Evolutionary conservation across 148 eudicot species (phyloP).

Genomic region (Rhododendron mucronatum): DNA sequence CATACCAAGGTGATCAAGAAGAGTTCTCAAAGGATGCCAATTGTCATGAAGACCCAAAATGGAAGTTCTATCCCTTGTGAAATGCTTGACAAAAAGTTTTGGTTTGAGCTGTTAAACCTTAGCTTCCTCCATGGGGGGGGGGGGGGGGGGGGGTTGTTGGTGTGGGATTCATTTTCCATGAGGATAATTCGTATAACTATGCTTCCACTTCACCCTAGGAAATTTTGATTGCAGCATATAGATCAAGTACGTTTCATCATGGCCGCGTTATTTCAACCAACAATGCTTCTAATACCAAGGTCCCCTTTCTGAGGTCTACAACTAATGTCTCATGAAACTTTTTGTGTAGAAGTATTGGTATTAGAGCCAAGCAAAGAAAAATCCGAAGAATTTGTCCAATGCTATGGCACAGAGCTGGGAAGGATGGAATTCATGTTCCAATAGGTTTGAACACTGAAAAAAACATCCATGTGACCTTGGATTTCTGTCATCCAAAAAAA

Average conservation of each 20-base stretch:
- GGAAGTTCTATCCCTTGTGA: neutral
- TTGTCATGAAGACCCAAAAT: neutral
- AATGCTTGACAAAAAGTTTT: neutral
- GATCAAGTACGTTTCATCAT: neutral
- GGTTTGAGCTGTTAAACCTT: neutral
- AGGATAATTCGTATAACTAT: neutral
- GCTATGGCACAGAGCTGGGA: neutral
- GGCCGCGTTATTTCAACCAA: neutral
- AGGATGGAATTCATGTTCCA: neutral
- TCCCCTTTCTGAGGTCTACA: neutral
- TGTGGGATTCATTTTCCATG: neutral
- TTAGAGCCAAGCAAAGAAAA: neutral
- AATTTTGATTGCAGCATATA: neutral
- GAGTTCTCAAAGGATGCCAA: neutral
- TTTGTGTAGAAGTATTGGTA: neutral
- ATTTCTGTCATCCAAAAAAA: neutral
- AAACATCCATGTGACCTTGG: neutral
- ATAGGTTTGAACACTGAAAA: neutral
- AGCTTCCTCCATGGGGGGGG: neutral
- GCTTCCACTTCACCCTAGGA: neutral
- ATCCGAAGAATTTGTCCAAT: neutral
- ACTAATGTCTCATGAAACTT: neutral
- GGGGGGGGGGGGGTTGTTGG: neutral
- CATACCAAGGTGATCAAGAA: neutral
- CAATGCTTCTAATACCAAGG: neutral